Conservation (phyloP, 495 filamentous ascomycete species). For the Daldinia vernicosa region DNA sequence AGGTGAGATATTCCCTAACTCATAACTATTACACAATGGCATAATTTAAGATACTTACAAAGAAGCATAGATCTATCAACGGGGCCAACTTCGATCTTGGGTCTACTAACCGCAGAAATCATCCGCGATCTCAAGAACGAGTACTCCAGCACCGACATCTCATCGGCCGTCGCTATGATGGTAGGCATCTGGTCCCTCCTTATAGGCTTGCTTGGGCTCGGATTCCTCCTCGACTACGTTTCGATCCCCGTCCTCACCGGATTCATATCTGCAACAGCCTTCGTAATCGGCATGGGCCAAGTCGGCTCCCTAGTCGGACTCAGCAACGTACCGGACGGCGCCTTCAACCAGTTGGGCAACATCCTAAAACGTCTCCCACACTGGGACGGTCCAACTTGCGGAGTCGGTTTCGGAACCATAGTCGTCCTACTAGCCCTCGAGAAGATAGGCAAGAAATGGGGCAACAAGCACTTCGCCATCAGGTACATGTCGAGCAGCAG, state of each 20-base stretch:
- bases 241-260: slow-evolving; percentile 60
- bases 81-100: slow-evolving; percentile 62
- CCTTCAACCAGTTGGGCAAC: slow-evolving; percentile 54
- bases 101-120: slow-evolving; percentile 60
- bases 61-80: slow-evolving; percentile 54
- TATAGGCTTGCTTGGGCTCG: slow-evolving; percentile 60
- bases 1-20: slow-evolving; percentile 46
- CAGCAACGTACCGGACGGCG: slow-evolving; percentile 50
- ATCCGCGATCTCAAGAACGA: slow-evolving; percentile 51
- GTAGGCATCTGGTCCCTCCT: slow-evolving; percentile 60
- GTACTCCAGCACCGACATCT: slow-evolving; percentile 54
- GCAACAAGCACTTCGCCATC: slow-evolving; percentile 53
- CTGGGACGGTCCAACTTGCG: slow-evolving; percentile 55
- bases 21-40: not conserved
- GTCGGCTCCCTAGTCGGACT: slow-evolving; percentile 58
- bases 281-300: slow-evolving; percentile 60
- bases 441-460: slow-evolving; percentile 58
- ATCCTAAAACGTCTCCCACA: slow-evolving; percentile 53
- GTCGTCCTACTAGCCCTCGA: slow-evolving; percentile 55
- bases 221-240: slow-evolving; percentile 62
- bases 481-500: slow-evolving; percentile 57
- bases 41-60: slow-evolving; percentile 6
- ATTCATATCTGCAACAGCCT: slow-evolving; percentile 60
- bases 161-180: slow-evolving; percentile 60
- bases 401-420: slow-evolving; percentile 57